Evolutionary conservation across 495 filamentous ascomycete genomes (phyloP), one percentile per base, ranked within the genome.

Genomic region (Aspergillus homomorphus): DNA sequence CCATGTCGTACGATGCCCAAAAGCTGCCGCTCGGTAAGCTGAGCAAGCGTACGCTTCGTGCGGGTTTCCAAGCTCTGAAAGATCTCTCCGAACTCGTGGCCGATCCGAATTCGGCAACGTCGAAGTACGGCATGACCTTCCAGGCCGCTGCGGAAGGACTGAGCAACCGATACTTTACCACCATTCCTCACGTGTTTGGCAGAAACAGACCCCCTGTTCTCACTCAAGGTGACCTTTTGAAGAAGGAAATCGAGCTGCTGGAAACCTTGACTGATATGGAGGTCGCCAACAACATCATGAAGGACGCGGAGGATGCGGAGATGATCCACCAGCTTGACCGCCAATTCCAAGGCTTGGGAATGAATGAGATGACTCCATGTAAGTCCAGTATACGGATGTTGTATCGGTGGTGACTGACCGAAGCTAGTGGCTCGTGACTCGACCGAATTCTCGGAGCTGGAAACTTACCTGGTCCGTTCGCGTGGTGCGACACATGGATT

Each of bases 21-120:
- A 94, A 94, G 67, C 70, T 96, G 12, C 90, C 91, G 0, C 77
- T 95, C 16, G 91, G 91, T 14, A 92, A 94, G 61, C 81, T 96
- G 19, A 88, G 87, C 71, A 90, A 90, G 57, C 68, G 80, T 6
- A 92, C 89, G 15, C 82, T 96, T 51, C 78, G 76, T 20, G 73
- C 75, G 0, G 91, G 90, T 0, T 96, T 87, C 69, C 78, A 88
- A 58, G 71, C 81, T 5, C 73, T 96, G 19, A 91, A 92, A 59
- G 85, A 91, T 30, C 76, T 94, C 6, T 82, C 89, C 1, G 81
- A 80, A 18, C 73, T 92, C 9, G 66, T 91, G 26, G 71, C 82
- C 15, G 70, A 84, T 50, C 71, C 78, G 1, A 59, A 46, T 0
- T 64, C 83, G 20, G 81, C 83, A 1, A 42, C 62, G 14, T 69